phyloP scores from a whole-genome alignment of 2,329 filamentous ascomycete genomes.

The Arthrobotrys sphaeroides region DNA sequence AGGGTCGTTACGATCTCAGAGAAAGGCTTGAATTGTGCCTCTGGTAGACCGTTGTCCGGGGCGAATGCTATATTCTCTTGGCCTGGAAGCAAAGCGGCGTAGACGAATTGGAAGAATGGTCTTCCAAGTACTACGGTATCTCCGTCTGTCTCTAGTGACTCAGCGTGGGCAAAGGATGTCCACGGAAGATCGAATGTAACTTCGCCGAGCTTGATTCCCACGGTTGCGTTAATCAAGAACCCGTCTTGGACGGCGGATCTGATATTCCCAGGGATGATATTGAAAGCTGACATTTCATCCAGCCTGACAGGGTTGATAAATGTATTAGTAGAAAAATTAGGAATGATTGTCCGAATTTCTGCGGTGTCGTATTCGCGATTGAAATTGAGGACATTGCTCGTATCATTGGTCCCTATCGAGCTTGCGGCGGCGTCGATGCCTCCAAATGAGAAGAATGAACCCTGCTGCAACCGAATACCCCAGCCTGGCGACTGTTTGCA shows the following conservation, averaged over 20 bases:
- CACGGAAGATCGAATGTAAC: slow-evolving; percentile 19
- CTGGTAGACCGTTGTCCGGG: neutral
- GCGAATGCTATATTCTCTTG: neutral
- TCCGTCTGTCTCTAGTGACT: too few species aligned
- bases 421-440: slow-evolving; percentile 21
- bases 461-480: slow-evolving; percentile 12
- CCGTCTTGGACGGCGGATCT: neutral
- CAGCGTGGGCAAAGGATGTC: neutral
- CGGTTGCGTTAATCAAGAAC: neutral
- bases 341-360: neutral
- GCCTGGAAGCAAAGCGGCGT: slow-evolving; percentile 13
- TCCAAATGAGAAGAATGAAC: slow-evolving; percentile 29
- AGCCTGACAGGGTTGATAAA: neutral
- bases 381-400: neutral
- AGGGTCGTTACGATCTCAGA: neutral
- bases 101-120: slow-evolving; percentile 28
- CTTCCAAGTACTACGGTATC: slow-evolving; percentile 22
- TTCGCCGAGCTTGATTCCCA: neutral
- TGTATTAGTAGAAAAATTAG: neutral
- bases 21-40: slow-evolving; percentile 5
- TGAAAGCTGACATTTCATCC: neutral
- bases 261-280: slow-evolving; percentile 11
- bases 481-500: slow-evolving; percentile 16
- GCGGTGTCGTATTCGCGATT: neutral
- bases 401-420: slow-evolving; percentile 9